Conservation (phyloP, 768 basidiomycete genomes). For the Boletus fagicola region DNA sequence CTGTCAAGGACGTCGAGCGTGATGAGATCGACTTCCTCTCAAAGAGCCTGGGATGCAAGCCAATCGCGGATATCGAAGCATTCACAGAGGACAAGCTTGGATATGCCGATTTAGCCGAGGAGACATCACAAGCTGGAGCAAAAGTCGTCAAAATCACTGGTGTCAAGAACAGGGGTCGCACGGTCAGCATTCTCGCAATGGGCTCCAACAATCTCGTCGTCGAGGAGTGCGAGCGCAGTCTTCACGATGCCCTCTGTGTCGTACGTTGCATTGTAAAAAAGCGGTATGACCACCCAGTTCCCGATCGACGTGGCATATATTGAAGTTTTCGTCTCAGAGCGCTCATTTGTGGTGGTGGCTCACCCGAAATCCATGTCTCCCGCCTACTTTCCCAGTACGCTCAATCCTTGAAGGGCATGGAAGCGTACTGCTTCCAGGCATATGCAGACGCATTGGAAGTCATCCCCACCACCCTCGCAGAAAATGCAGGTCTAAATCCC, state of each 20-base stretch:
- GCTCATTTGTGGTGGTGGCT: slow-evolving; percentile 93
- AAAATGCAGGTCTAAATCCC: slow-evolving; percentile 97
- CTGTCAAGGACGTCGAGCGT: slow-evolving; percentile 95
- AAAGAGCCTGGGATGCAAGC: slow-evolving; percentile 93
- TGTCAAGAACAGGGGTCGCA: slow-evolving; percentile 90
- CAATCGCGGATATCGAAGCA: slow-evolving; percentile 94
- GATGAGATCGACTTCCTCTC: slow-evolving; percentile 98
- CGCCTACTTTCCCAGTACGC: slow-evolving; percentile 86
- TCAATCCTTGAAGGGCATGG: slow-evolving; percentile 94
- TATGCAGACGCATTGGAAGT: slow-evolving; percentile 98
- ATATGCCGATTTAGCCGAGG: slow-evolving; percentile 93
- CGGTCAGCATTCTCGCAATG: slow-evolving; percentile 93
- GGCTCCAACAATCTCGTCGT: slow-evolving; percentile 90
- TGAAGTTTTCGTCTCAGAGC: slow-evolving; percentile 48
- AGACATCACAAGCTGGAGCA: slow-evolving; percentile 73
- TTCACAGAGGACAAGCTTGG: slow-evolving; percentile 98
- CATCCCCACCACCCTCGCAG: slow-evolving; percentile 95
- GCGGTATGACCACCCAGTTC: slow-evolving; percentile 52
- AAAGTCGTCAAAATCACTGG: slow-evolving; percentile 95
- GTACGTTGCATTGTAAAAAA: slow-evolving; percentile 98
- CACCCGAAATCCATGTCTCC: slow-evolving; percentile 97
- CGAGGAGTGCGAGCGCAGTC: slow-evolving; percentile 94
- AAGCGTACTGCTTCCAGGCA: slow-evolving; percentile 98
- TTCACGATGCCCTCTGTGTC: slow-evolving; percentile 99
- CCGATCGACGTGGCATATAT: background rate